Base-by-base conservation (phyloP, 108 stramenopile species). In the Conticribra guillardii region DNA sequence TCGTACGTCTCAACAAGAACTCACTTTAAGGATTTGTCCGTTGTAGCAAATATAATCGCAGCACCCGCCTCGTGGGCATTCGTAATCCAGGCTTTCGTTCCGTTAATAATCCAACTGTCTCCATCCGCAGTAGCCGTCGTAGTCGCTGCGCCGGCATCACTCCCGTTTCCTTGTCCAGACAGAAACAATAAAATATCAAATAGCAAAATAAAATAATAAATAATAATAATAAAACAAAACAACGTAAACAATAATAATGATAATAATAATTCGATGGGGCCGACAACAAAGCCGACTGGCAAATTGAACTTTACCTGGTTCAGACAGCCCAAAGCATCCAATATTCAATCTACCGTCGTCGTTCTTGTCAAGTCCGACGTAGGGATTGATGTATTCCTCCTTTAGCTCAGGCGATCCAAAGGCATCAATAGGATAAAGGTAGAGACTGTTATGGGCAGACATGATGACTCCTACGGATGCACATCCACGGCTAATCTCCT, bases 31-130 rank as follows among this genome's bases (percentile, higher is more conserved):
- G 76, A 76, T 75, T 97, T 98, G 77, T 99, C 97, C 19, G 98
- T 99, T 5, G 98, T 99, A 30, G 98, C 98, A 82, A 99, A 99
- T 5, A 99, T 95, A 51, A 99, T 88, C 14, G 96, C 93, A 0
- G 93, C 91, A 59, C 83, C 62, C 7, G 97, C 84, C 68, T 97
- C 97, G 66, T 96, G 85, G 5, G 98, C 97, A 81, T 99, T 99
- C 28, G 96, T 97, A 77, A 99, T 99, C 98, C 98, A 99, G 21
- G 98, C 98, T 83, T 99, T 99, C 62, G 95, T 96, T n/a, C 98
- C 98, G 79, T 97, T 96, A 26, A 99, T 71, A 50, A 96, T 84
- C 91, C 91, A 99, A 50, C 87, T 84, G 64, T 90, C 91, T 7
- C 95, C 95, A 67, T 94, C 93, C 22, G 80, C 74, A 31, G 76